These are phyloP conservation scores for Sporothrix dimorphospora DNA, from an alignment of 2,329 filamentous ascomycete genomes.

Conservation along the genomic window DNA sequence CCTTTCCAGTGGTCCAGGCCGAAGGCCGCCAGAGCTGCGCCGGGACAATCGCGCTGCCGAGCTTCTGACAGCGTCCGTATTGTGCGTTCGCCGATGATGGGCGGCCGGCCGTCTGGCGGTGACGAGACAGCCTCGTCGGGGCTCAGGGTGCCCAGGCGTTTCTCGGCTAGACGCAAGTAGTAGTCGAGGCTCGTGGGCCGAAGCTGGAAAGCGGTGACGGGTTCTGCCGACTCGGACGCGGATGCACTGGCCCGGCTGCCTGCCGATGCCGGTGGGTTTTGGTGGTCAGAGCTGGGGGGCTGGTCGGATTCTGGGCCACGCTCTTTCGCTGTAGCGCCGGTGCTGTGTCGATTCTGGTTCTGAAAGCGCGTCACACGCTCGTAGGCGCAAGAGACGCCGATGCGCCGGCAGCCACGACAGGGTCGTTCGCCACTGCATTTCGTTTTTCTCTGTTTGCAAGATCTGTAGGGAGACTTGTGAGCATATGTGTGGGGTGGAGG, in stretches of 20 bases:
- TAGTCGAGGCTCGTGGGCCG: conserved; percentile 20
- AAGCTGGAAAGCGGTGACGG: not conserved
- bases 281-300: not conserved
- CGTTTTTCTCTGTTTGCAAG: conserved; percentile 14
- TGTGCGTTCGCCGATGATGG: not conserved
- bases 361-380: conserved; percentile 13
- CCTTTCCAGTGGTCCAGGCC: conserved; percentile 12
- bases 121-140: conserved; percentile 13
- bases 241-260: not conserved
- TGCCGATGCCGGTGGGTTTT: not conserved
- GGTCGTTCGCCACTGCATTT: conserved; percentile 16
- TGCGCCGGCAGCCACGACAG: conserved; percentile 7
- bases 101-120: not conserved
- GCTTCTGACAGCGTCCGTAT: not conserved
- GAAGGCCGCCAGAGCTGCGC: not conserved
- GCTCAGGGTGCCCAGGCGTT: not conserved
- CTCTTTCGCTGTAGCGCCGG: not conserved
- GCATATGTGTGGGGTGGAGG: not conserved
- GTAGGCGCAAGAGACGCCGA: conserved; percentile 3
- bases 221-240: not conserved
- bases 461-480: not conserved
- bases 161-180: conserved; percentile 8
- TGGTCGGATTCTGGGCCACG: not conserved
- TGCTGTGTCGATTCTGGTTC: not conserved
- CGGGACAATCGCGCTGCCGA: not conserved